Evolutionary conservation across 2,329 filamentous ascomycete genomes (phyloP).

Genomic region (Fusarium longipes): DNA sequence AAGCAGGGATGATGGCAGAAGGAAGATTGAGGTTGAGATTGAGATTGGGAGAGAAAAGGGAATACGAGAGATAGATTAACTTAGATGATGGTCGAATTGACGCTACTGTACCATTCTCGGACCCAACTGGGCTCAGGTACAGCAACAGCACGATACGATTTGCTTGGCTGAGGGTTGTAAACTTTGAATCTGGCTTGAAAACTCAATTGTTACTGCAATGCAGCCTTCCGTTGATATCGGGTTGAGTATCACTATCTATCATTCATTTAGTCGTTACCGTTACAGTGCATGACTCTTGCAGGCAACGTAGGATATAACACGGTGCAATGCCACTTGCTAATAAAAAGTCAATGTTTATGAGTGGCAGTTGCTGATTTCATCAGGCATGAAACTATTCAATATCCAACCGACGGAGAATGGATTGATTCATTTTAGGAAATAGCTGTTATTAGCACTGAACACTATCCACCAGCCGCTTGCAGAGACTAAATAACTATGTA

Average conservation of each 20-base stretch:
- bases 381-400: constrained; percentile 1
- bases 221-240: constrained; percentile 11
- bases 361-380: not conserved
- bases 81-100: not conserved
- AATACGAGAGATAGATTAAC: constrained; percentile 27
- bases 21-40: constrained; percentile 5
- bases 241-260: not conserved
- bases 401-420: not conserved
- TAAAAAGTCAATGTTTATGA: not conserved
- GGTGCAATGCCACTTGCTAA: not conserved
- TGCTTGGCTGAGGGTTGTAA: not conserved
- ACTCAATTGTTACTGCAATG: constrained; percentile 5
- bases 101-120: not conserved
- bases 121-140: not conserved
- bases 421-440: not conserved
- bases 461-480: no score
- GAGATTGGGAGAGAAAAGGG: constrained; percentile 1
- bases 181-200: constrained; percentile 1
- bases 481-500: no score
- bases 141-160: not conserved
- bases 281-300: constrained; percentile 6
- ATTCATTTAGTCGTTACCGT: constrained; percentile 4
- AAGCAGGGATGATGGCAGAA: constrained; percentile 28
- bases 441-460: not conserved
- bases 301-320: constrained; percentile 1